Conservation (phyloP, 805 yeast genomes). For the Yarrowia porcina region DNA sequence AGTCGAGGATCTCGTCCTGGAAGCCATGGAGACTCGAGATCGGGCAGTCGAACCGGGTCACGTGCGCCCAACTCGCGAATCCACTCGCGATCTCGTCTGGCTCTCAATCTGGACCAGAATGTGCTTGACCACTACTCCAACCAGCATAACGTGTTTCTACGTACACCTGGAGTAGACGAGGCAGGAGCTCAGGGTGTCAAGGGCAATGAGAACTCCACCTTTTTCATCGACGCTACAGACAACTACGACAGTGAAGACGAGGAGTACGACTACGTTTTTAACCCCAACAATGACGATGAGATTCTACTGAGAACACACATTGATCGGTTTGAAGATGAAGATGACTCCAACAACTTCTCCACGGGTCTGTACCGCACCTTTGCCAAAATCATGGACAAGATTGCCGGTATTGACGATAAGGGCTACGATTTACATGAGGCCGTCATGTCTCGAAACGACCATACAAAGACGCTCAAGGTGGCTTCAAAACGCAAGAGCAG, state of each 20-base stretch:
- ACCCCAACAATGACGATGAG: conserved; percentile 24
- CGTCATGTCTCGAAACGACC: background rate
- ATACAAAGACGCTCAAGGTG: background rate
- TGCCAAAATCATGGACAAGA: conserved; percentile 25
- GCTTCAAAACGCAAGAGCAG: background rate
- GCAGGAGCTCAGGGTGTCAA: conserved; percentile 1
- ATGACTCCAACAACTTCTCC: background rate
- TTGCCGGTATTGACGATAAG: conserved; percentile 22
- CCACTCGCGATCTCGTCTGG: conserved; percentile 7
- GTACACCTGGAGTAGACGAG: conserved; percentile 11
- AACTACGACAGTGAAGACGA: conserved; percentile 21
- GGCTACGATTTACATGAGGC: conserved; percentile 1
- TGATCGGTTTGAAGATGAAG: conserved; percentile 10
- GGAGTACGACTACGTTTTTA: conserved; percentile 26
- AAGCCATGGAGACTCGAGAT: background rate
- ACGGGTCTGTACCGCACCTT: conserved; percentile 16
- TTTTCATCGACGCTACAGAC: conserved; percentile 21
- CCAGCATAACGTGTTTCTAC: conserved; percentile 19
- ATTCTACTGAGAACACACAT: conserved; percentile 22
- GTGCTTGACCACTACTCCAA: background rate
- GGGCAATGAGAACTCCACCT: conserved; percentile 19
- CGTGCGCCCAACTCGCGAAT: conserved; percentile 21
- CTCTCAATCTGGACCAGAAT: conserved; percentile 1
- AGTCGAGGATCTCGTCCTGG: conserved; percentile 17
- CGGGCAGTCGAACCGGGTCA: background rate